Base-by-base conservation (phyloP, 768 basidiomycete species). In the Xerocomus brunneocitrinus region DNA sequence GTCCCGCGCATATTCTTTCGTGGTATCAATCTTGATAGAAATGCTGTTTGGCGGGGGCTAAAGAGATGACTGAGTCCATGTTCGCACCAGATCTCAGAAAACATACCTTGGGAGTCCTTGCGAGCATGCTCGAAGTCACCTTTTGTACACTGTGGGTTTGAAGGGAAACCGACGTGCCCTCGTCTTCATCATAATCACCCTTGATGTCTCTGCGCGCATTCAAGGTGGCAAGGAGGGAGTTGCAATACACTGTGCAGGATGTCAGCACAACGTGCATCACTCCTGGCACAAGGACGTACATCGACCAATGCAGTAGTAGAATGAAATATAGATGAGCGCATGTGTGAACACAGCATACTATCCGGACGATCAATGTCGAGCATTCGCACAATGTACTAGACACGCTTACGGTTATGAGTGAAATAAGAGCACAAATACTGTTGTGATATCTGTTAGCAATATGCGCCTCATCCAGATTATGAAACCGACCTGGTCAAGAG, bases 1-100 rank as follows among this genome's bases (percentile, higher is more conserved):
- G 55, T 82, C 81, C 32, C 67, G 73, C 44, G 70, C 63, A 35
- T 71, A 74, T 52, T 84, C 82, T 28, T 80, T 74, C 38, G 74
- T 82, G 8, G 83, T 84, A 62, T 84, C 80, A 52, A 85, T 80
- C 68, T 82, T 81, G 69, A 85, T 83, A 32, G 82, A 80, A 57
- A 84, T 80, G 56, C 79, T 79, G 47, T 76, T 75, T 42, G 75
- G 74, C 58, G 43, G 2, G 4, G 46, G 56, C 66, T 61, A 28
- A 53, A 31, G 4, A 8, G 12, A 24, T 22, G 16, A 14, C 6
- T 56, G 19, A 35, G 41, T 2, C 38, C 22, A 19, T 10, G 13
- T 12, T 5, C 32, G n/a, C 3, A 2, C 9, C 5, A 28, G 5
- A 16, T 16, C 9, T 19, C 19, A 7, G 13, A 6, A 19, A 13